phyloP scores from a whole-genome alignment of 257 asterid genomes.

The Mentha longifolia region DNA sequence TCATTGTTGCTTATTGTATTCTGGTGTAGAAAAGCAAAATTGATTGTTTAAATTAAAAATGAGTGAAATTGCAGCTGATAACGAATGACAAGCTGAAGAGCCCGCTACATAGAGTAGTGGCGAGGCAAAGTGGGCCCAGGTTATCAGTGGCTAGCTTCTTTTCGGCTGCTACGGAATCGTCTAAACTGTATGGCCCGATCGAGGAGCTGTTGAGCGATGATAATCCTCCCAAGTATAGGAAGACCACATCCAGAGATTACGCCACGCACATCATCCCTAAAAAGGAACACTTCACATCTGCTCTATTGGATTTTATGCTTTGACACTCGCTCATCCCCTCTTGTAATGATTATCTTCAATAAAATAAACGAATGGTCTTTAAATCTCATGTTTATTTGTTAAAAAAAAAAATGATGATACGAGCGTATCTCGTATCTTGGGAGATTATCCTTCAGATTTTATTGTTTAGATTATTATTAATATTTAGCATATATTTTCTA shows the following conservation, averaged over 20 bases:
- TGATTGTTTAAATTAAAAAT: no score
- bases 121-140: background rate
- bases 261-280: background rate
- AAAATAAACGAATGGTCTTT: no score
- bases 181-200: background rate
- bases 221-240: background rate
- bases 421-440: no score
- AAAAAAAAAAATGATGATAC: no score
- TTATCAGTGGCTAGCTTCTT: background rate
- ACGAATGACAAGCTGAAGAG: background rate
- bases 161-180: background rate
- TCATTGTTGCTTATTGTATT: no score
- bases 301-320: background rate
- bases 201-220: conserved; percentile 1
- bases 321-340: no score
- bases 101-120: background rate
- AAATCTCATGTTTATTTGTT: no score
- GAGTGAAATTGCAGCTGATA: background rate
- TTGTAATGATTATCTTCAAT: no score
- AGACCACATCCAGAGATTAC: background rate
- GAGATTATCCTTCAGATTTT: no score
- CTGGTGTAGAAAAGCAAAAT: no score
- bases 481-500: no score
- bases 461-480: no score
- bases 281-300: background rate